Percentiles rank a stretch among this genome's conserved stretches.
Conservation (phyloP, 495 filamentous ascomycete species). For the Penicillium ucsense region DNA sequence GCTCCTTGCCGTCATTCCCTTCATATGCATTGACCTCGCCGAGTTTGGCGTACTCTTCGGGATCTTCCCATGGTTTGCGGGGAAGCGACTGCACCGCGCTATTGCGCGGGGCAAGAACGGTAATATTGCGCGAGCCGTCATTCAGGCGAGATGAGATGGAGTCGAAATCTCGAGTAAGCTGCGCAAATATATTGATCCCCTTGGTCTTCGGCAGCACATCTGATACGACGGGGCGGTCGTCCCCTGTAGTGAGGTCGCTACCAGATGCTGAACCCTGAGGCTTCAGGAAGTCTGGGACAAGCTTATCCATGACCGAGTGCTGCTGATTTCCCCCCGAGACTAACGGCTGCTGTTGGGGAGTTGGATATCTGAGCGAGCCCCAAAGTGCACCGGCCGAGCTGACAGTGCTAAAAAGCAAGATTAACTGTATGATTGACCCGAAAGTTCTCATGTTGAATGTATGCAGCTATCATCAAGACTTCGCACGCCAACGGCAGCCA, state of each 20-base stretch:
- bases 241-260: conserved; percentile 10
- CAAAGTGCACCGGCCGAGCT: conserved; percentile 8
- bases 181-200: conserved; percentile 79
- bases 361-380: conserved; percentile 3
- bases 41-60: conserved; percentile 62
- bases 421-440: background rate
- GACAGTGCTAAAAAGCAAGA: conserved; percentile 7
- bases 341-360: conserved; percentile 4
- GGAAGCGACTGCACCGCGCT: conserved; percentile 68
- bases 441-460: conserved; percentile 12
- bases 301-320: conserved; percentile 23
- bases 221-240: conserved; percentile 50
- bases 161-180: conserved; percentile 73
- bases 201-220: conserved; percentile 80
- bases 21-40: conserved; percentile 69
- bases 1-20: conserved; percentile 65
- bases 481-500: conserved; percentile 6
- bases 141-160: conserved; percentile 61
- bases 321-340: conserved; percentile 16
- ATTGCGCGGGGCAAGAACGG: conserved; percentile 83
- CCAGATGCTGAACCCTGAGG: conserved; percentile 24
- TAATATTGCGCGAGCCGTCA: conserved; percentile 62
- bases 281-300: conserved; percentile 23
- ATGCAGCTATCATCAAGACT: background rate
- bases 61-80: conserved; percentile 90